Evolutionary conservation across 148 eudicot genomes (phyloP), one percentile per base, ranked within the genome.

Genomic region (Silene latifolia): DNA sequence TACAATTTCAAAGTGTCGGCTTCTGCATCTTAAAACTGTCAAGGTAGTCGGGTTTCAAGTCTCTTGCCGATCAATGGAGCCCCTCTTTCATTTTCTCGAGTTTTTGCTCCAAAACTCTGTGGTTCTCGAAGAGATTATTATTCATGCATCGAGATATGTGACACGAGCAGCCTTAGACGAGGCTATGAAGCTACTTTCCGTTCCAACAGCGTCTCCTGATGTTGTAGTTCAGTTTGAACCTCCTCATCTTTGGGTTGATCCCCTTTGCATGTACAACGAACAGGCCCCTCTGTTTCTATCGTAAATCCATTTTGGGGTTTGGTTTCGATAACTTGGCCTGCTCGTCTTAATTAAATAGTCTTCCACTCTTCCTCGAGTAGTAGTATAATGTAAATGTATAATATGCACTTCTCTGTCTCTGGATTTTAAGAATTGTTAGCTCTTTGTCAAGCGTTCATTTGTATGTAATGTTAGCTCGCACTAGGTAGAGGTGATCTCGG

Each of bases 1-100:
- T 74, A 79, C 82, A 17, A 35, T 74, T 29, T 79, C 82, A 32
- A 79, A 60, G 18, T 79, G 82, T 18, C 74, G 74, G n/a, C 78
- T 79, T 62, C 46, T 21, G 29, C 69, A 79, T 79, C 82, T 79
- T 20, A 74, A 71, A 76, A 42, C 67, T 20, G 72, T 80, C 47
- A 76, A 76, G 61, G 76, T 80, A 5, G 51, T 71, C 17, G 67
- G 70, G 65, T 76, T 71, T 61, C 68, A 35, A 39, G 79, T 69
- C 23, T 71, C 73, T 14, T 73, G 73, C 71, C 66, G 15, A 74
- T 71, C 76, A 21, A 74, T 53, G 32, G 63, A 74, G 29, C 80
- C 80, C 53, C 56, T 79, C 44, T 69, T 79, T 61, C 44, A 32
- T 15, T 79, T 79, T 69, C 71, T 79, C 70, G 73, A 69, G 64